phyloP scores from a whole-genome alignment of 2,329 filamentous ascomycete genomes.

The Pseudocercospora pini-densiflorae region DNA sequence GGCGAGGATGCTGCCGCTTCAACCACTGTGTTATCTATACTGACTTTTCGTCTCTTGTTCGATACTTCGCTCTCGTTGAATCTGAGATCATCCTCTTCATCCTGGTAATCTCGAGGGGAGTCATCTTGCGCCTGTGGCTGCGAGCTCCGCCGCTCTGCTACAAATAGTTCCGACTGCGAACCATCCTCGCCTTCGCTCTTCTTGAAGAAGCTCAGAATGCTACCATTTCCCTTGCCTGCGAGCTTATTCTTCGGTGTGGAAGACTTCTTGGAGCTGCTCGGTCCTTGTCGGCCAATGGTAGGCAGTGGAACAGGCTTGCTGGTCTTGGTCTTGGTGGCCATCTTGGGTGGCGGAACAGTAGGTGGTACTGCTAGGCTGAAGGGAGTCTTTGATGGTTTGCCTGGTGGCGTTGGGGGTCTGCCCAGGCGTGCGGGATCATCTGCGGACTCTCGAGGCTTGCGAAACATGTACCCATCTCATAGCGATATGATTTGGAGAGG shows the following conservation, averaged over 20 bases:
- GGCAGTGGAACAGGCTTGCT: slow-evolving; percentile 34
- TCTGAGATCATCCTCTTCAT: slow-evolving; percentile 35
- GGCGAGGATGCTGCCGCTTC: slow-evolving; percentile 43
- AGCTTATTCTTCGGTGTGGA: slow-evolving; percentile 45
- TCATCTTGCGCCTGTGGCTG: neutral
- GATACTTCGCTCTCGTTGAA: slow-evolving; percentile 51
- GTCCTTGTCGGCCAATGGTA: slow-evolving; percentile 37
- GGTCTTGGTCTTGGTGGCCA: slow-evolving; percentile 35
- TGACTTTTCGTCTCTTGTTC: slow-evolving; percentile 48
- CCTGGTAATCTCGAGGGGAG: slow-evolving; percentile 3
- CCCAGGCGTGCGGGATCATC: slow-evolving; percentile 46
- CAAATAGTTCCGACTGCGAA: slow-evolving; percentile 40
- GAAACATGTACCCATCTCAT: slow-evolving; percentile 51
- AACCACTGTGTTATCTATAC: slow-evolving; percentile 5
- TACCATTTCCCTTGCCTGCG: slow-evolving; percentile 55
- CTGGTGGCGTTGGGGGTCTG: slow-evolving; percentile 58
- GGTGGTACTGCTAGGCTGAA: slow-evolving; percentile 39
- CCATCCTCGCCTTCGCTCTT: slow-evolving; percentile 49
- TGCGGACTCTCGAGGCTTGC: slow-evolving; percentile 55
- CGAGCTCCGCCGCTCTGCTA: slow-evolving; percentile 34
- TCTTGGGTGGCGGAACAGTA: slow-evolving; percentile 36
- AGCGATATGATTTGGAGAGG: neutral
- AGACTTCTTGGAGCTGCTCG: slow-evolving; percentile 39
- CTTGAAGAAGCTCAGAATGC: slow-evolving; percentile 60
- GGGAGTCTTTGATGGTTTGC: slow-evolving; percentile 33